These are phyloP conservation scores for Mycena vulgaris DNA, from an alignment of 768 basidiomycete genomes.

Conservation along the genomic window DNA sequence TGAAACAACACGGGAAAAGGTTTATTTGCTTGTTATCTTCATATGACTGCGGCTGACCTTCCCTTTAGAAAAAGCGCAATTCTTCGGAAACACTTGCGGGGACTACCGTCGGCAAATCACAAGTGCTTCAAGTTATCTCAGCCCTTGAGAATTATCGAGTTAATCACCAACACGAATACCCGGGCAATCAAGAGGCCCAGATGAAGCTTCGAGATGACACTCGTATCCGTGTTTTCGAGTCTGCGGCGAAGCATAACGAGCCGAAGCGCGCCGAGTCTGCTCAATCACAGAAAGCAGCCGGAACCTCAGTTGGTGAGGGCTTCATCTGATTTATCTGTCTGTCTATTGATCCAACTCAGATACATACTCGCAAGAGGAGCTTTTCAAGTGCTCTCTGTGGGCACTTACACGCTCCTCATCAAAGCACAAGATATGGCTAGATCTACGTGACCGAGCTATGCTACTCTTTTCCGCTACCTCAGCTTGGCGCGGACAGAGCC, in stretches of 20 bases:
- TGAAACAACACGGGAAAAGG: constrained; percentile 9
- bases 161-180: background rate
- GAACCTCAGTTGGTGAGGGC: background rate
- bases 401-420: background rate
- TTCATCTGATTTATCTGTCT: too few relatives aligned
- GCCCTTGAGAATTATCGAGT: background rate
- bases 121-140: background rate
- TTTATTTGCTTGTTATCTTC: background rate
- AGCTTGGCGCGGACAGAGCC: background rate
- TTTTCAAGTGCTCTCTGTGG: background rate
- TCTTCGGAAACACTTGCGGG: background rate
- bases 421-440: background rate
- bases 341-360: background rate
- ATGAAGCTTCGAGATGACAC: background rate
- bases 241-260: background rate
- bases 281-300: background rate
- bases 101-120: background rate
- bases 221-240: background rate
- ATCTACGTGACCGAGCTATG: background rate
- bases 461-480: background rate
- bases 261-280: background rate
- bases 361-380: background rate
- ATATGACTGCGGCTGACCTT: too few relatives aligned
- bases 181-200: background rate
- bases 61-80: background rate